A percentile compares a stretch with the other conserved stretches of the same genome.
Conservation (phyloP, 306 rosid species). For the Canavalia ensiformis region DNA sequence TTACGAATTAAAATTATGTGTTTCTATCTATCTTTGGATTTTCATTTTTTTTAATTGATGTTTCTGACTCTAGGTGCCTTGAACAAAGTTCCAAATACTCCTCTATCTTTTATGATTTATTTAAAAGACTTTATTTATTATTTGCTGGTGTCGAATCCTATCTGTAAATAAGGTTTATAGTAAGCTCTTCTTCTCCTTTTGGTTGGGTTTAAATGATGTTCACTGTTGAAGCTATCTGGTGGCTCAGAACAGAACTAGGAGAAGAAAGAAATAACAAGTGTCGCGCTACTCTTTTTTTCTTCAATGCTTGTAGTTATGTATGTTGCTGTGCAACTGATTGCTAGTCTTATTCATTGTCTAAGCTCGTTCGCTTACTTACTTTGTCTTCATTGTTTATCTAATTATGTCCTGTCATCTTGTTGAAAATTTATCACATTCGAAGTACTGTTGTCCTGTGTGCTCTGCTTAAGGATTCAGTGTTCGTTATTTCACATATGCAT, state of each 20-base stretch:
- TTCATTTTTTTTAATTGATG: background rate
- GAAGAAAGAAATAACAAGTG: background rate
- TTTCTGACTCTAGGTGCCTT: conserved; percentile 1
- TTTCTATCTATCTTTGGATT: background rate
- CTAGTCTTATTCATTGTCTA: background rate
- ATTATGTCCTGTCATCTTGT: background rate
- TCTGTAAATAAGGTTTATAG: conserved; percentile 5
- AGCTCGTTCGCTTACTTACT: background rate
- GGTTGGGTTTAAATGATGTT: conserved; percentile 14
- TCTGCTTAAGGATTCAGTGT: background rate
- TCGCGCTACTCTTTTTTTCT: background rate
- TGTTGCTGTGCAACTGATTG: background rate
- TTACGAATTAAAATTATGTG: background rate
- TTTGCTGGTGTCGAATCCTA: too few species aligned
- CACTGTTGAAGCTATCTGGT: background rate
- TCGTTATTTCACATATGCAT: background rate
- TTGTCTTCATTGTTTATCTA: background rate
- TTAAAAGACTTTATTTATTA: background rate
- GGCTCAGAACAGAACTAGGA: background rate
- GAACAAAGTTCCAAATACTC: conserved; percentile 2
- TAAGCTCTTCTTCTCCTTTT: background rate
- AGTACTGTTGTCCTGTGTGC: background rate
- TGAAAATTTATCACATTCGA: background rate
- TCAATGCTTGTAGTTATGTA: background rate
- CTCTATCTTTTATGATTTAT: background rate